Conservation (phyloP, 345 rosid species). For the Lenwebbia sp. region DNA sequence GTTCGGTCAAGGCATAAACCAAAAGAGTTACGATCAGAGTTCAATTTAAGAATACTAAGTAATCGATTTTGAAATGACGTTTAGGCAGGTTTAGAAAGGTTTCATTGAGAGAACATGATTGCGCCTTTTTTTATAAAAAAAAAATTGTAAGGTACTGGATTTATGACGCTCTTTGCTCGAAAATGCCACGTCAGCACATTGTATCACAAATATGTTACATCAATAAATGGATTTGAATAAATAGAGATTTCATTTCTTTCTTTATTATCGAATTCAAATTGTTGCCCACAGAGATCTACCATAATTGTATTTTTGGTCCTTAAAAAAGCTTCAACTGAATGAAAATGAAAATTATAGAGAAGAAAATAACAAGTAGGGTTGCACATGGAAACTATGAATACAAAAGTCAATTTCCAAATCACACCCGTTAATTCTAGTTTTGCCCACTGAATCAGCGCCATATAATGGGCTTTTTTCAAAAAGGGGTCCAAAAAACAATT, state of each 20-base stretch:
- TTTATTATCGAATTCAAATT: background rate
- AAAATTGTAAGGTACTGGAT: background rate
- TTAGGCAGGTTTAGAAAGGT: background rate
- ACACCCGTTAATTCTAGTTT: background rate
- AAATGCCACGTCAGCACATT: background rate
- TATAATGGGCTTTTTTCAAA: no score
- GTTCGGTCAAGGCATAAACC: background rate
- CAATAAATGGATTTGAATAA: background rate
- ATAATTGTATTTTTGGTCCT: background rate
- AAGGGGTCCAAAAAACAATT: no score
- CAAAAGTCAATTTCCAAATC: background rate
- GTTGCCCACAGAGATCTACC: no score
- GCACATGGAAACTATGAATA: background rate
- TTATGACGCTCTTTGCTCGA: background rate
- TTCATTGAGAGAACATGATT: background rate
- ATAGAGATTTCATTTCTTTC: background rate
- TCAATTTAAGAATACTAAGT: rapidly evolving
- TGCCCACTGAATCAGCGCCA: background rate
- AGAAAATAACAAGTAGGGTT: rapidly evolving
- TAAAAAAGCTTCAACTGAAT: background rate
- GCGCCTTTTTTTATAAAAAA: no score
- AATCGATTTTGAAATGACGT: rapidly evolving
- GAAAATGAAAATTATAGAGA: background rate
- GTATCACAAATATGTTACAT: background rate
- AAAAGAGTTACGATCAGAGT: background rate